These are phyloP conservation scores for Alternaria gansuensis DNA, from an alignment of 2,329 filamentous ascomycete genomes.

Conservation along the genomic window DNA sequence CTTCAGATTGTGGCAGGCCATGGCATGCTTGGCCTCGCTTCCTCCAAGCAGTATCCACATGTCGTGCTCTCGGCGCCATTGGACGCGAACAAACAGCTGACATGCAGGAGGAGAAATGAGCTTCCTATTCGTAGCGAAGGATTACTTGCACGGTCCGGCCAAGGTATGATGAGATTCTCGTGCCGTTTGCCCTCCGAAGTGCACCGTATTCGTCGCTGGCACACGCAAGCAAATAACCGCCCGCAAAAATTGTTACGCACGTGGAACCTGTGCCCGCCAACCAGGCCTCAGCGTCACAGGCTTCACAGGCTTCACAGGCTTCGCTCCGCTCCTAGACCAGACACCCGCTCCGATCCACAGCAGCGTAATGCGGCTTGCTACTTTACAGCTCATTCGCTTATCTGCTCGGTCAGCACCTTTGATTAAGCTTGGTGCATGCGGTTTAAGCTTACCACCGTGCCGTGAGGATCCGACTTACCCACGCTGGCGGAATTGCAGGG, in stretches of 20 bases:
- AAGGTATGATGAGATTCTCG: not conserved
- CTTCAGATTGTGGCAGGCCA: conserved; percentile 12
- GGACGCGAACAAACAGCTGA: conserved; percentile 7
- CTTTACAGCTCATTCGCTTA: conserved; percentile 37
- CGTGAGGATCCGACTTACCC: conserved; percentile 40
- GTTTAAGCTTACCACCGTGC: conserved; percentile 50
- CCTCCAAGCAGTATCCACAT: conserved; percentile 26
- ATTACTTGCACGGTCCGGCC: not conserved
- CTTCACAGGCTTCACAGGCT: not conserved
- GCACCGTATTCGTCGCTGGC: not conserved
- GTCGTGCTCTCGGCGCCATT: conserved; percentile 17
- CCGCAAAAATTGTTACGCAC: conserved; percentile 19
- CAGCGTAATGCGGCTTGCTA: conserved; percentile 39
- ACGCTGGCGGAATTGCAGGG: conserved; percentile 38
- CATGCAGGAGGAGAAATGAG: conserved; percentile 1
- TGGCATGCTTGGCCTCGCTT: conserved; percentile 35
- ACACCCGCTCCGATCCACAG: conserved; percentile 45
- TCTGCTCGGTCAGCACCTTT: conserved; percentile 31
- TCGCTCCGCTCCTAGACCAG: conserved; percentile 31
- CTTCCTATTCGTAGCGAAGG: conserved; percentile 3
- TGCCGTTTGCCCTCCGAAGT: conserved; percentile 1
- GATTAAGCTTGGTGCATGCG: conserved; percentile 44
- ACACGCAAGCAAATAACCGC: conserved; percentile 12
- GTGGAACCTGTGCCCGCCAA: conserved; percentile 25
- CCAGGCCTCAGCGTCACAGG: conserved; percentile 12